Evolutionary conservation across 2,329 filamentous ascomycete genomes (phyloP).

Genomic region (Dendrostoma leiphaemia): DNA sequence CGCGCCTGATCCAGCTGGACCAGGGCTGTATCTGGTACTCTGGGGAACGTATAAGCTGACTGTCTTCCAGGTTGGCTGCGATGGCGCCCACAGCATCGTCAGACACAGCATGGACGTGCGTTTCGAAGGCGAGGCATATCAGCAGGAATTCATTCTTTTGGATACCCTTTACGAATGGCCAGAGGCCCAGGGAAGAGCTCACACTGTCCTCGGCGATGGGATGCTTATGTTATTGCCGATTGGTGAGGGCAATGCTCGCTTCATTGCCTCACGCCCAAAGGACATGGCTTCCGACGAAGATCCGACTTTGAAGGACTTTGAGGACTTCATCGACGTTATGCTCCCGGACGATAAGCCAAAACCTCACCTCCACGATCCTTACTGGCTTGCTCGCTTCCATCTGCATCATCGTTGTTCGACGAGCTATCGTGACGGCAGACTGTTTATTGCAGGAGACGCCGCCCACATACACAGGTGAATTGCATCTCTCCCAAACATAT

Average conservation of each 20-base stretch:
- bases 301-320: constrained; percentile 32
- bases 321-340: constrained; percentile 27
- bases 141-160: constrained; percentile 42
- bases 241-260: constrained; percentile 25
- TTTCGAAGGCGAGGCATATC: constrained; percentile 41
- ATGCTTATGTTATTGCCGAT: constrained; percentile 37
- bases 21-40: no score
- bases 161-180: constrained; percentile 33
- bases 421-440: constrained; percentile 42
- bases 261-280: constrained; percentile 18
- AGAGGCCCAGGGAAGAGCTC: constrained; percentile 6
- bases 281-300: constrained; percentile 11
- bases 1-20: no score
- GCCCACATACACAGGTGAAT: constrained; percentile 48
- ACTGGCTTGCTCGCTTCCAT: constrained; percentile 33
- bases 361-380: neutral
- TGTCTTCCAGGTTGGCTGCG: constrained; percentile 37
- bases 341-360: constrained; percentile 25
- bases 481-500: no score
- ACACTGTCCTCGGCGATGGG: constrained; percentile 28
- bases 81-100: constrained; percentile 44
- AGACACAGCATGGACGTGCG: constrained; percentile 35
- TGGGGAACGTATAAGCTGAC: neutral
- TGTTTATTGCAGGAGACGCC: constrained; percentile 57
- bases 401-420: constrained; percentile 42